Evolutionary conservation across 305 asterid species (phyloP), one percentile per base, ranked within the genome.

Genomic region (Andrographis paniculata): DNA sequence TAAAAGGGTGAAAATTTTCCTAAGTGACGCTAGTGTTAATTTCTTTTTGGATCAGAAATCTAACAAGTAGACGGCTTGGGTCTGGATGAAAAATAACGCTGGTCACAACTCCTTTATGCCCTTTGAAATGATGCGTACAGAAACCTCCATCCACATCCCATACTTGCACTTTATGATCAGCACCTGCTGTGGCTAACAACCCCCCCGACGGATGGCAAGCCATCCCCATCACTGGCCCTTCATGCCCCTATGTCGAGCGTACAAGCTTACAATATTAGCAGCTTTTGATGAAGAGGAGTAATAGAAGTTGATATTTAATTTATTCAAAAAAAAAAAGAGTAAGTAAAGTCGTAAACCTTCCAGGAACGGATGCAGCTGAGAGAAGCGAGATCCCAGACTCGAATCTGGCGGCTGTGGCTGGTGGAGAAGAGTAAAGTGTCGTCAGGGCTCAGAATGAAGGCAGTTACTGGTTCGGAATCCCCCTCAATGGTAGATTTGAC

Each of bases 111-210:
- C 99, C 99, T 56, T 81, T 81, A 70, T 91, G 99, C 46, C 95
- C 99, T 68, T 77, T 92, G 78, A 92, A 92, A 62, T 66, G 76
- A 72, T 92, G 99, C 0, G 99, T 91, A 63, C 93, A 79, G 62
- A 81, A 92, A 28, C 93, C 96, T 63, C 96, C 99, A 47, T 84
- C 96, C 11, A 84, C 93, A 41, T 92, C 95, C 99, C 99, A 92
- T 23, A 92, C 96, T 30, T 68, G 89, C 67, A 92, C 99, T 66
- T 87, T 92, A 69, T 76, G 69, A 70, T 92, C 99, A 20, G 99
- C 85, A 27, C 99, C 99, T 2, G 99, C 95, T 16, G 99, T 87
- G 1, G 95, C 99, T 60, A 92, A 72, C 74, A 92, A 71, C 21
- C 96, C 95, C 14, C 99, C 99, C 0, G 99, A 92, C 0, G 95